Base-by-base conservation (phyloP, 805 yeast species). In the Lachancea dasiensis region DNA sequence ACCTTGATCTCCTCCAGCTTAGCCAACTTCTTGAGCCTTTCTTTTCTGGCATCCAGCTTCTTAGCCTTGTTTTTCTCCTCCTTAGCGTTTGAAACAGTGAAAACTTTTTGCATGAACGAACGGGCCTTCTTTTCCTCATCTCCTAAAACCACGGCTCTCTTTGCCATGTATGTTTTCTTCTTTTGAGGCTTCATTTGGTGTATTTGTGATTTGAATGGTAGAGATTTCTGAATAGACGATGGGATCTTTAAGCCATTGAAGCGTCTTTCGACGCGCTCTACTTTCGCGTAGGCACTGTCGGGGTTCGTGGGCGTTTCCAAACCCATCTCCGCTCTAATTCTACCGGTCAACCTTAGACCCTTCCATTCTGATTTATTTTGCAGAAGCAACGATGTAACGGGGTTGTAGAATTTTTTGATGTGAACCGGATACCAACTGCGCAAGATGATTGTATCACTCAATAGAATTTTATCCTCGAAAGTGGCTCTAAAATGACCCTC, bases 391-490 rank as follows among this genome's bases (percentile, higher is more conserved):
- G 98, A 92, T 0, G 97, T 84, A 15, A 92, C 97, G 1, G 97
- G 97, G 57, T 92, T 94, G 64, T 90, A 94, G 64, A 86, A 92
- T 60, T 79, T 79, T 61, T 90, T 82, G 11, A 92, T 84, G 47
- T 75, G 79, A 26, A 92, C 94, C 2, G 97, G 97, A 59, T 87
- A 89, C 98, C 98, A 92, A 3, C 97, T 89, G 58, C 95, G 80
- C 58, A 92, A 67, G 51, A 90, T 80, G 11, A 92, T 75, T 38
- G 86, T 82, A 62, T 92, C 98, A 48, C 92, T 81, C 79, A 92
- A 72, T 39, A 90, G 71, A 26, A 90, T 75, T 64, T 89, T 90
- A 60, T 92, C 99, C 63, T 92, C 99, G 62, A 92, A 92, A 1
- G 97, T 80, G 9, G 98, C 99, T 58, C 99, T 77, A 70, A 73